phyloP scores from a whole-genome alignment of 768 basidiomycete species.

The Lepiota brunneoincarnata region DNA sequence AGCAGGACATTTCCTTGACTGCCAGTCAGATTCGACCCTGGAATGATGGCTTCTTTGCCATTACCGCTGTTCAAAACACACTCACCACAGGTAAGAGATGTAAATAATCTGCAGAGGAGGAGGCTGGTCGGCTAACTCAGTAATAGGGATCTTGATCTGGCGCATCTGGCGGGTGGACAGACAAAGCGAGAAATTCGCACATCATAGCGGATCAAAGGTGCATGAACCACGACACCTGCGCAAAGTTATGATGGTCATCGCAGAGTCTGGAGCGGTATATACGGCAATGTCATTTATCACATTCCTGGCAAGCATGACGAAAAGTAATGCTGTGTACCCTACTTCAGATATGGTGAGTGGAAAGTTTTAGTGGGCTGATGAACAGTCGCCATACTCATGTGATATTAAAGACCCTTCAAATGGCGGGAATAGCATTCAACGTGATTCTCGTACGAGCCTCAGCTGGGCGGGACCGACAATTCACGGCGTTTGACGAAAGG shows the following conservation, averaged over 20 bases:
- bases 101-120: too few relatives aligned
- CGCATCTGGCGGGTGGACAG: constrained; percentile 9
- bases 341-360: constrained; percentile 6
- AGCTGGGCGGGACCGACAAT: constrained; percentile 4
- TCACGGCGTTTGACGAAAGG: constrained; percentile 4
- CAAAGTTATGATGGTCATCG: constrained; percentile 5
- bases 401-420: constrained; percentile 1
- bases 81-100: constrained; percentile 7
- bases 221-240: neutral
- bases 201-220: neutral
- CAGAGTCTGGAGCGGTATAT: constrained; percentile 5
- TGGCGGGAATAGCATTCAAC: constrained; percentile 10
- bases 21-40: constrained; percentile 3
- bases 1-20: neutral
- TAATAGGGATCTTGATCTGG: constrained; percentile 3
- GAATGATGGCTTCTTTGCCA: neutral
- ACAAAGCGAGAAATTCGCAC: neutral
- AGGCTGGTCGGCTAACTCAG: neutral
- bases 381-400: neutral
- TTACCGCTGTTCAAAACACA: constrained; percentile 2
- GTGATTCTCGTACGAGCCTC: constrained; percentile 7
- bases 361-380: neutral
- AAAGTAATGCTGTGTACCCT: constrained; percentile 8
- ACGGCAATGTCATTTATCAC: constrained; percentile 3
- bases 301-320: neutral